Evolutionary conservation across 768 basidiomycete genomes (phyloP).

Genomic region (Lactifluus subvellereus): DNA sequence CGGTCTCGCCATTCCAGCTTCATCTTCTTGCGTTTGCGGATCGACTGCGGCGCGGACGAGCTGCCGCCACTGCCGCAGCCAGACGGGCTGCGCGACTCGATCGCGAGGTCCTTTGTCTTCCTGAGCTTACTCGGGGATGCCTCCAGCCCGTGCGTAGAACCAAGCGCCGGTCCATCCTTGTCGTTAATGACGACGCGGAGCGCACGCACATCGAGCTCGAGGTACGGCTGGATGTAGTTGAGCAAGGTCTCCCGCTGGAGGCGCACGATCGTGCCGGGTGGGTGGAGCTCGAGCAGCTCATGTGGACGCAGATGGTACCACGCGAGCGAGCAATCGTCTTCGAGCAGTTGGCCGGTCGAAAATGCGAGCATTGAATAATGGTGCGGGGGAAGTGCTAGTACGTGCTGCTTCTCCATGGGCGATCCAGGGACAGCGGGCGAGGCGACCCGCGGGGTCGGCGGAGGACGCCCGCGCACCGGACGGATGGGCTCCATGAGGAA

Average conservation of each 20-base stretch:
- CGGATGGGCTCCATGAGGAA: conserved; percentile 5
- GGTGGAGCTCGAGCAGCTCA: conserved; percentile 69
- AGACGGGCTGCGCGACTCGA: conserved; percentile 3
- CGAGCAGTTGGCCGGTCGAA: conserved; percentile 63
- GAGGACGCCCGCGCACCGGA: conserved; percentile 8
- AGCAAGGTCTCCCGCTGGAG: conserved; percentile 38
- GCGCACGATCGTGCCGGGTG: conserved; percentile 33
- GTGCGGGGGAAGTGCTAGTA: conserved; percentile 8
- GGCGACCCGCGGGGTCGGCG: not conserved
- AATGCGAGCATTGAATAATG: conserved; percentile 55
- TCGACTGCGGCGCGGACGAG: not conserved
- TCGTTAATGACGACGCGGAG: conserved; percentile 41
- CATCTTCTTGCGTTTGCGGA: conserved; percentile 30
- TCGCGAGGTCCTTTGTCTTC: conserved; percentile 21
- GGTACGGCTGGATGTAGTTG: conserved; percentile 53
- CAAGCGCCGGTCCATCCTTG: conserved; percentile 19
- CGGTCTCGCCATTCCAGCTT: conserved; percentile 57
- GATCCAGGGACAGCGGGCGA: not conserved
- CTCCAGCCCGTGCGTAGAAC: conserved; percentile 1
- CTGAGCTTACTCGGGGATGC: not conserved
- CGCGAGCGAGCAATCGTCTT: conserved; percentile 52
- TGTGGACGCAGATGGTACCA: conserved; percentile 57
- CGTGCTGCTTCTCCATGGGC: not conserved
- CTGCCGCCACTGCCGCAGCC: not conserved
- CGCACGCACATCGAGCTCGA: conserved; percentile 48